Percentiles rank a stretch among this genome's conserved stretches.
Conservation (phyloP, 225 moss, liverwort and hornwort species). For the Neckera pumila region DNA sequence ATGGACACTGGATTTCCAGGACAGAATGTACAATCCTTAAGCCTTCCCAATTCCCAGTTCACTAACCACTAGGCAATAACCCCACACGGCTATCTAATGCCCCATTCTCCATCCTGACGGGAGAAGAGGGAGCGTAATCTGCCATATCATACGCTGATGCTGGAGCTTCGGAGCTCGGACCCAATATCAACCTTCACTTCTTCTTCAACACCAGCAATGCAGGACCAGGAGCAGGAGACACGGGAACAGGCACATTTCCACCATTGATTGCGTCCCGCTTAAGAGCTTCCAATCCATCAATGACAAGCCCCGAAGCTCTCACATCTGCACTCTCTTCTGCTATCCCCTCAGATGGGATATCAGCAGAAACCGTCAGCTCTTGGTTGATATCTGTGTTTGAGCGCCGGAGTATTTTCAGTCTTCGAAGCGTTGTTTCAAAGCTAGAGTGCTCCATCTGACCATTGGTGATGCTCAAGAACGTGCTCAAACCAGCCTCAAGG, state of each 20-base stretch:
- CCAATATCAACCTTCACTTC: slow-evolving; percentile 4
- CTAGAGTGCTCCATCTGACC: slow-evolving; percentile 16
- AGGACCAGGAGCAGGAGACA: neutral
- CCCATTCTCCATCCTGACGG: neutral
- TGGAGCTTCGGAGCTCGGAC: neutral
- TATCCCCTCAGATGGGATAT: neutral
- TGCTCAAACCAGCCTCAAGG: slow-evolving; percentile 11
- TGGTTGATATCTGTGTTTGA: neutral
- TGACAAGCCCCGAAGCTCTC: neutral
- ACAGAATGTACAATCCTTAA: neutral
- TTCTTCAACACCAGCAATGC: slow-evolving; percentile 30
- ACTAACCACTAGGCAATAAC: neutral
- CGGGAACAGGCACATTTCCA: neutral
- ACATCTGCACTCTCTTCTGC: neutral
- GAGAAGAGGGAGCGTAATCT: neutral
- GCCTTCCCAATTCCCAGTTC: neutral
- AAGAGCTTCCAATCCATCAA: neutral
- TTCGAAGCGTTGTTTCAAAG: slow-evolving; percentile 33
- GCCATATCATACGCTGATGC: slow-evolving; percentile 5
- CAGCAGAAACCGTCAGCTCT: neutral
- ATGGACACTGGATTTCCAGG: neutral
- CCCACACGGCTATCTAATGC: neutral
- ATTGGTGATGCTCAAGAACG: neutral
- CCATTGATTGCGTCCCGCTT: neutral
- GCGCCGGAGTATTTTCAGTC: slow-evolving; percentile 17